Evolutionary conservation across 2,329 filamentous ascomycete species (phyloP).

Genomic region (Colletotrichum lentis): DNA sequence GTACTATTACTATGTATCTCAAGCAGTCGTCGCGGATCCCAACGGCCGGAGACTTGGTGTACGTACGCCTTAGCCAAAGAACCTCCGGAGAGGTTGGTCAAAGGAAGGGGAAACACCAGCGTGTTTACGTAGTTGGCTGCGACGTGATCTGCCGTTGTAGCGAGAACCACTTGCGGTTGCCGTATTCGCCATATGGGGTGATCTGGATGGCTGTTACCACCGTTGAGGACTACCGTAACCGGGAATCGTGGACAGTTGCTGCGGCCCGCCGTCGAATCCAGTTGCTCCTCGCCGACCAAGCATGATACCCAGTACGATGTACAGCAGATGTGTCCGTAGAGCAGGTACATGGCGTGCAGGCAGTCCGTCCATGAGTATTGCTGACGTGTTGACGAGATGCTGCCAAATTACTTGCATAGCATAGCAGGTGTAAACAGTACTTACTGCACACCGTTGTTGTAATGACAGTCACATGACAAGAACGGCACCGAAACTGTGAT

Average conservation of each 20-base stretch:
- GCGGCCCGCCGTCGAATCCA: not conserved
- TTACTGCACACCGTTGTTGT: not conserved
- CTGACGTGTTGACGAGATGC: not conserved
- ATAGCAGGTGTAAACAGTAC: not conserved
- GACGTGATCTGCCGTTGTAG: not conserved
- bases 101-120: not conserved
- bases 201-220: no score
- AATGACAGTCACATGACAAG: slow-evolving; percentile 32
- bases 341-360: not conserved
- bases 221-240: not conserved
- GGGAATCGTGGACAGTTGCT: not conserved
- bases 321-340: not conserved
- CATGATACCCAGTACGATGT: slow-evolving; percentile 10
- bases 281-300: not conserved
- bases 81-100: not conserved
- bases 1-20: no score
- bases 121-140: not conserved
- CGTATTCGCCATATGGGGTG: no score
- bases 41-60: not conserved
- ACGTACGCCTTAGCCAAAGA: not conserved
- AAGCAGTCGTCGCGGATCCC: not conserved
- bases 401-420: not conserved
- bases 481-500: slow-evolving; percentile 33
- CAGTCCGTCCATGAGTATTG: not conserved
- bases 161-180: not conserved